Evolutionary conservation across 2,329 filamentous ascomycete genomes (phyloP).

Genomic region (Teratosphaeria viscida): DNA sequence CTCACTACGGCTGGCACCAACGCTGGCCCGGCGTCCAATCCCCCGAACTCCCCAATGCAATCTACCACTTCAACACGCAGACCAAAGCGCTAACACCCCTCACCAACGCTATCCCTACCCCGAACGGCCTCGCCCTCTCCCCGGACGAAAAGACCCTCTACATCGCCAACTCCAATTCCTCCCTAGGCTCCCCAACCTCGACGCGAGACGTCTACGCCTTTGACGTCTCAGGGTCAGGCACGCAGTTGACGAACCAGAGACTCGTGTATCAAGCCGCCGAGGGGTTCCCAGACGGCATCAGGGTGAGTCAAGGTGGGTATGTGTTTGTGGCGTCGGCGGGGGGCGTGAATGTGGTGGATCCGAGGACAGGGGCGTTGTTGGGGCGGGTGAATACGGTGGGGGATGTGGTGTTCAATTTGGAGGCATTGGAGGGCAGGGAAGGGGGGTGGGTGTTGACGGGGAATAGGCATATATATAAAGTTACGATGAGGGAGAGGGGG

Average conservation of each 20-base stretch:
- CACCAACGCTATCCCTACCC: conserved; percentile 32
- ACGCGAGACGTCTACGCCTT: conserved; percentile 32
- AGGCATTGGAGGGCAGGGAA: conserved; percentile 8
- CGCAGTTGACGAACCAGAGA: conserved; percentile 19
- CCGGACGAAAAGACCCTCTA: conserved; percentile 16
- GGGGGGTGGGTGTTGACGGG: conserved; percentile 14
- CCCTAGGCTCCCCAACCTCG: conserved; percentile 3
- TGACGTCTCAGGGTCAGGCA: conserved; percentile 7
- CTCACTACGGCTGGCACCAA: conserved; percentile 22
- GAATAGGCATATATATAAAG: conserved; percentile 13
- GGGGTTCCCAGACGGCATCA: conserved; percentile 19
- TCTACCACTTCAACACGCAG: conserved; percentile 44
- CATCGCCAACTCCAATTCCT: conserved; percentile 15
- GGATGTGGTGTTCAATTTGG: conserved; percentile 16
- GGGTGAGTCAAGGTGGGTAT: conserved; percentile 8
- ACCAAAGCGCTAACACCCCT: conserved; percentile 43
- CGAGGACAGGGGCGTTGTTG: conserved; percentile 29
- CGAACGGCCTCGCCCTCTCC: conserved; percentile 18
- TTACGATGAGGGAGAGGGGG: conserved; percentile 8
- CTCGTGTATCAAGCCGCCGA: conserved; percentile 28
- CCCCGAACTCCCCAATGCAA: conserved; percentile 45
- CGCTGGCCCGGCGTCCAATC: conserved; percentile 45
- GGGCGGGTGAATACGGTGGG: conserved; percentile 40
- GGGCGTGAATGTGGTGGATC: conserved; percentile 13
- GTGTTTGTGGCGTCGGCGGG: conserved; percentile 10